phyloP scores from a whole-genome alignment of 768 basidiomycete species.

The Boletellus ananas region DNA sequence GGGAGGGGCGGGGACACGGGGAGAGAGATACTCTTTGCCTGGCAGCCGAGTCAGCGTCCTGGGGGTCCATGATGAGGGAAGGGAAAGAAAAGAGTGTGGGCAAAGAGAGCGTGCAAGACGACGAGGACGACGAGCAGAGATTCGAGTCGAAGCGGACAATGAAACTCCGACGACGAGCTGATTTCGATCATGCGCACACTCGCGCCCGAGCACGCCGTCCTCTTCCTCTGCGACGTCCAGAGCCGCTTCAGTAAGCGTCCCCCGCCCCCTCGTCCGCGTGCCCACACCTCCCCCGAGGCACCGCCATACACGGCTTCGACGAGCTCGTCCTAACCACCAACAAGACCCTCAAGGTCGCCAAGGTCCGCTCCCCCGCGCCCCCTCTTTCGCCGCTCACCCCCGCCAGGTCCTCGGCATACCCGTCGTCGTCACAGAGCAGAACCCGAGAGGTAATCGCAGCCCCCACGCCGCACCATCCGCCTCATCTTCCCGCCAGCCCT shows the following conservation, averaged over 20 bases:
- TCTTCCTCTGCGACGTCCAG: constrained; percentile 87
- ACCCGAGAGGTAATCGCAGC: constrained; percentile 56
- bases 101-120: constrained; percentile 29
- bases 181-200: constrained; percentile 17
- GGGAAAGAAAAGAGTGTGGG: constrained; percentile 23
- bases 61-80: constrained; percentile 37
- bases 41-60: constrained; percentile 33
- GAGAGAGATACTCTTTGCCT: constrained; percentile 35
- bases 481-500: constrained; percentile 44
- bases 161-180: constrained; percentile 25
- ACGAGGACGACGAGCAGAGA: constrained; percentile 19
- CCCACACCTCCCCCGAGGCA: constrained; percentile 25
- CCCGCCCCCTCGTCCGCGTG: neutral
- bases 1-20: neutral
- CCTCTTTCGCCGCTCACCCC: neutral
- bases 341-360: constrained; percentile 76
- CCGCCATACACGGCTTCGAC: constrained; percentile 67
- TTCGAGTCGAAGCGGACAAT: neutral
- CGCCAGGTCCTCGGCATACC: constrained; percentile 60
- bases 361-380: constrained; percentile 39
- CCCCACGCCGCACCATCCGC: neutral
- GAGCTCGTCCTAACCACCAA: constrained; percentile 63
- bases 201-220: constrained; percentile 43
- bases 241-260: constrained; percentile 59
- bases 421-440: constrained; percentile 83